Percentiles rank a stretch among this genome's conserved stretches.
Evolutionary conservation across 768 basidiomycete species (phyloP).

Genomic region (Tephrocybe sp.): DNA sequence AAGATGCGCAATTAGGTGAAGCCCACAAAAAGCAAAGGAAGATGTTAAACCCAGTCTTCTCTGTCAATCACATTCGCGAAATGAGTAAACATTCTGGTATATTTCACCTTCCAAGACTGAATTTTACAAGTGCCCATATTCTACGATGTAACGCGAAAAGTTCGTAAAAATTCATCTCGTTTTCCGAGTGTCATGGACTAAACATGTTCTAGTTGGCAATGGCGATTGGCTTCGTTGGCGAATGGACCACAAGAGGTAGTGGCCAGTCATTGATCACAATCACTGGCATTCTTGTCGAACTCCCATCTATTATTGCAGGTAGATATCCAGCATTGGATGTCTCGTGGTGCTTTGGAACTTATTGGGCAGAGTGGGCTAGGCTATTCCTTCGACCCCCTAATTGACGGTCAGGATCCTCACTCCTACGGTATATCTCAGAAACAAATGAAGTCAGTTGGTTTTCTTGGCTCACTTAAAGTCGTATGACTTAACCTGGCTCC

Average conservation of each 20-base stretch:
- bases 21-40: constrained; percentile 28
- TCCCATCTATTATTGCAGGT: constrained; percentile 18
- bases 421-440: constrained; percentile 28
- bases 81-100: constrained; percentile 9
- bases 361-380: constrained; percentile 31
- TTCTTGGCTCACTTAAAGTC: background rate
- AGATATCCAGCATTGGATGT: constrained; percentile 25
- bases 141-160: constrained; percentile 16
- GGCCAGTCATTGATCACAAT: background rate
- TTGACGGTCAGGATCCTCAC: constrained; percentile 23
- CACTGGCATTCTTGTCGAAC: background rate
- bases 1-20: constrained; percentile 22
- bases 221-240: constrained; percentile 2
- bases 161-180: background rate
- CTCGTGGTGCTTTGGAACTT: constrained; percentile 27
- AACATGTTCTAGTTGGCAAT: constrained; percentile 3
- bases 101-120: constrained; percentile 20
- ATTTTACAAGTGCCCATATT: constrained; percentile 20
- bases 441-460: constrained; percentile 22
- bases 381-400: constrained; percentile 27
- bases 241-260: constrained; percentile 15
- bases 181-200: background rate
- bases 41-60: constrained; percentile 30
- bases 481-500: no score
- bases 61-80: constrained; percentile 23